Evolutionary conservation across 805 yeast genomes (phyloP).

Genomic region (Candida gorgasii): DNA sequence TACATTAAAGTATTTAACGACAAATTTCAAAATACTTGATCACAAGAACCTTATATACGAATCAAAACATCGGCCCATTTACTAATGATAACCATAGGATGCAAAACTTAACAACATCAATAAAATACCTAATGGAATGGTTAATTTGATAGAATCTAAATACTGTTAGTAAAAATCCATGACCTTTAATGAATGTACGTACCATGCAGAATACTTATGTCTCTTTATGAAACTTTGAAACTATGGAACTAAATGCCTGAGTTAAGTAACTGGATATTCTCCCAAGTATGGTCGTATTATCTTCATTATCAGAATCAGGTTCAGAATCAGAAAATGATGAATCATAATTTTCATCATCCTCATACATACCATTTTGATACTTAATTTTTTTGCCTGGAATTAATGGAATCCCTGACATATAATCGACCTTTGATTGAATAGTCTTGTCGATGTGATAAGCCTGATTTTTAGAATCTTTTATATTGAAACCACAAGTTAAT

Average conservation of each 20-base stretch:
- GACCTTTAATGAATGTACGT: slow-evolving; percentile 5
- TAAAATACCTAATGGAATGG: neutral
- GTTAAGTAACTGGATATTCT: slow-evolving; percentile 12
- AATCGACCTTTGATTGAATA: slow-evolving; percentile 13
- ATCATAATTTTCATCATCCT: slow-evolving; percentile 7
- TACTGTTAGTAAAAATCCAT: slow-evolving; percentile 2
- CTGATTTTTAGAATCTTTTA: slow-evolving; percentile 47
- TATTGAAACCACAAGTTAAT: slow-evolving; percentile 40
- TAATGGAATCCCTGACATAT: slow-evolving; percentile 19
- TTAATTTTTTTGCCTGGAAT: slow-evolving; percentile 19
- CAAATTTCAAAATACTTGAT: slow-evolving; percentile 11
- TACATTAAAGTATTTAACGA: slow-evolving; percentile 15
- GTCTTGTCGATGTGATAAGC: slow-evolving; percentile 22
- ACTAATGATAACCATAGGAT: neutral
- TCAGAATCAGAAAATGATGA: slow-evolving; percentile 6
- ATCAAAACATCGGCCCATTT: neutral
- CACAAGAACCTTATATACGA: slow-evolving; percentile 4
- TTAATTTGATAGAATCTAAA: slow-evolving; percentile 1
- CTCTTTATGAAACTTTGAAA: slow-evolving; percentile 9
- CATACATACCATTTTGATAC: slow-evolving; percentile 42
- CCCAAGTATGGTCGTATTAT: slow-evolving; percentile 5
- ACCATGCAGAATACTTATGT: neutral
- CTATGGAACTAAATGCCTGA: slow-evolving; percentile 6
- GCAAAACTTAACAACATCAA: neutral
- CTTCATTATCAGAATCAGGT: slow-evolving; percentile 8